Percentiles rank a stretch among this genome's conserved stretches.
Evolutionary conservation across 2,329 filamentous ascomycete species (phyloP).

Genomic region (Phyllosticta paracitricarpa): DNA sequence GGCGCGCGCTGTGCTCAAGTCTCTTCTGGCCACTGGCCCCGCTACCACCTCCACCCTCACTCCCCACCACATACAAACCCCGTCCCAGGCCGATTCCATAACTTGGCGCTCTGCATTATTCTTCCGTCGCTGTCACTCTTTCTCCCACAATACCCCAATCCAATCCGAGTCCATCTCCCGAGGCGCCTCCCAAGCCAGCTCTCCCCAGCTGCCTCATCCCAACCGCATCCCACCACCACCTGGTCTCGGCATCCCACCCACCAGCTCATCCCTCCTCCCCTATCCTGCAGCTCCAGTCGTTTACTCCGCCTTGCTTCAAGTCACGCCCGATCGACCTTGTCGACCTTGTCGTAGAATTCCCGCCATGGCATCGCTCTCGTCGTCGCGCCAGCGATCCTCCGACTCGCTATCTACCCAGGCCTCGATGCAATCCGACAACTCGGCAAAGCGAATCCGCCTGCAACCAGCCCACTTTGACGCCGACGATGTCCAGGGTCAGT

Average conservation of each 20-base stretch:
- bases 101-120: background rate
- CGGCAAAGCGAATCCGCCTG: constrained; percentile 10
- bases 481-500: constrained; percentile 8
- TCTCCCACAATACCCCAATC: background rate
- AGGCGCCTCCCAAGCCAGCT: background rate
- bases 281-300: background rate
- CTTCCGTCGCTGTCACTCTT: background rate
- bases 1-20: background rate
- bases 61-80: background rate
- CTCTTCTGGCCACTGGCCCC: background rate
- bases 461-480: constrained; percentile 10
- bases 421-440: constrained; percentile 3
- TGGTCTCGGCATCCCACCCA: background rate
- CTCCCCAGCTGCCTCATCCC: background rate
- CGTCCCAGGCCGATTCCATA: background rate
- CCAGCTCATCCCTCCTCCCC: background rate
- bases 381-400: constrained; percentile 9
- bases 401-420: constrained; percentile 10
- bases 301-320: background rate
- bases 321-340: background rate
- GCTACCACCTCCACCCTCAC: background rate
- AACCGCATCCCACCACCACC: constrained; percentile 3
- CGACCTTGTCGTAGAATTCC: background rate
- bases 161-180: background rate
- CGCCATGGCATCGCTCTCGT: constrained; percentile 8